Evolutionary conservation across 352 stramenopile species (phyloP).

Genomic region (Globisporangium heterothallicum): DNA sequence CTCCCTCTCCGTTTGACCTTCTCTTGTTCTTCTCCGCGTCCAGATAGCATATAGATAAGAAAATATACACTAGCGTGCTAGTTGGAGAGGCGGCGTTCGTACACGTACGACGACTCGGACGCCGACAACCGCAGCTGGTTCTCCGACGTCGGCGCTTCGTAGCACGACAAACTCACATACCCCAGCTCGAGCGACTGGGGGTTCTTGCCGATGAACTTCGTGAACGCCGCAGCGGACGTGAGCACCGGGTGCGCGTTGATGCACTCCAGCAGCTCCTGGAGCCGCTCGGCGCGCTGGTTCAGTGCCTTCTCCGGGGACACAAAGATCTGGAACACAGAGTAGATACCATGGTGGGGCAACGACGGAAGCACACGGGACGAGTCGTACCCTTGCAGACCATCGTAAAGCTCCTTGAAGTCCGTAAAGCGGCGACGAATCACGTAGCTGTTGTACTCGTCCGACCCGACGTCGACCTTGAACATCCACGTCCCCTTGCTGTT

Average conservation of each 20-base stretch:
- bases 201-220: conserved; percentile 66
- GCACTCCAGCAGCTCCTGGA: conserved; percentile 54
- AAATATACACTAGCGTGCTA: conserved; percentile 3
- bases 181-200: conserved; percentile 54
- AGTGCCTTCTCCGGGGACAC: conserved; percentile 56
- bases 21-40: background rate
- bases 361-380: conserved; percentile 22
- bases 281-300: conserved; percentile 36
- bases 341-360: conserved; percentile 57
- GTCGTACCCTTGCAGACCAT: conserved; percentile 37
- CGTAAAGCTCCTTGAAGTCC: conserved; percentile 67
- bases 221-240: conserved; percentile 33
- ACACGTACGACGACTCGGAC: conserved; percentile 13
- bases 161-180: conserved; percentile 67
- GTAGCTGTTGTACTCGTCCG: conserved; percentile 52
- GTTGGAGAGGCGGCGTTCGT: conserved; percentile 12
- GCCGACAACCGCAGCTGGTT: conserved; percentile 20
- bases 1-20: too few relatives aligned
- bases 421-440: conserved; percentile 66
- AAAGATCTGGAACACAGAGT: conserved; percentile 65
- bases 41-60: conserved; percentile 1
- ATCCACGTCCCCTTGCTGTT: conserved; percentile 67
- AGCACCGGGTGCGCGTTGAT: conserved; percentile 53
- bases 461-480: conserved; percentile 68
- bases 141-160: conserved; percentile 51